Percentiles rank a stretch among this genome's conserved stretches.
Conservation (phyloP, 2,329 filamentous ascomycete species). For the Septoria linicola region DNA sequence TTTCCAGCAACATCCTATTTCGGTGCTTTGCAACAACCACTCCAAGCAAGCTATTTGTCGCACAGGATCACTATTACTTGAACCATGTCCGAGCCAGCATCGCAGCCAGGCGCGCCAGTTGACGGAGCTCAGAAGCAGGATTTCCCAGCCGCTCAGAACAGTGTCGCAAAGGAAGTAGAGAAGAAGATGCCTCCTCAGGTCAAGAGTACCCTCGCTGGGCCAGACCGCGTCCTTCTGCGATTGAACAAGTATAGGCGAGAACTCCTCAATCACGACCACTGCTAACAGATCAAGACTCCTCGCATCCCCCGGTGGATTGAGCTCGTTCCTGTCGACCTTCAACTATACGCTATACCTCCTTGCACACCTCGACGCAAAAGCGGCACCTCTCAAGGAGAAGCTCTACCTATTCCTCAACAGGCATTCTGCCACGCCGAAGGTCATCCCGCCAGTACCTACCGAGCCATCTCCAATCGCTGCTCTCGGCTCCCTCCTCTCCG, state of each 20-base stretch:
- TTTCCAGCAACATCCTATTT: not conserved
- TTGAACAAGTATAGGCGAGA: constrained; percentile 44
- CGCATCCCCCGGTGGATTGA: constrained; percentile 46
- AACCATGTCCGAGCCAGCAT: constrained; percentile 41
- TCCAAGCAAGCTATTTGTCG: not conserved
- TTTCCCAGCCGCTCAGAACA: constrained; percentile 33
- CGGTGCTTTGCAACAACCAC: not conserved
- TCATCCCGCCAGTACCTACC: constrained; percentile 23
- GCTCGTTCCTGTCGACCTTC: constrained; percentile 48
- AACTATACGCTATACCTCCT: constrained; percentile 50
- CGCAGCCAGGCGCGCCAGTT: constrained; percentile 40
- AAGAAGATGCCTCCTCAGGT: constrained; percentile 32
- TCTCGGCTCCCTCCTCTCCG: constrained; percentile 43
- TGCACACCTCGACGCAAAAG: constrained; percentile 45
- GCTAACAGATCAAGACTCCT: constrained; percentile 39
- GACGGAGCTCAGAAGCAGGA: constrained; percentile 37
- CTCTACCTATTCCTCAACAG: constrained; percentile 38
- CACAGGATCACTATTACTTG: no score
- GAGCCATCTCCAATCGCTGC: constrained; percentile 36
- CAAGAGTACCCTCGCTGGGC: constrained; percentile 34
- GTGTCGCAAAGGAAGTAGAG: constrained; percentile 33
- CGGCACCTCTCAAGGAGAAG: constrained; percentile 37
- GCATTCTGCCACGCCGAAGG: constrained; percentile 19
- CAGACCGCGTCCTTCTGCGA: constrained; percentile 43
- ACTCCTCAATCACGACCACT: not conserved